These are phyloP conservation scores for Dorcoceras hygrometricum DNA, from an alignment of 257 asterid genomes.

Conservation along the genomic window DNA sequence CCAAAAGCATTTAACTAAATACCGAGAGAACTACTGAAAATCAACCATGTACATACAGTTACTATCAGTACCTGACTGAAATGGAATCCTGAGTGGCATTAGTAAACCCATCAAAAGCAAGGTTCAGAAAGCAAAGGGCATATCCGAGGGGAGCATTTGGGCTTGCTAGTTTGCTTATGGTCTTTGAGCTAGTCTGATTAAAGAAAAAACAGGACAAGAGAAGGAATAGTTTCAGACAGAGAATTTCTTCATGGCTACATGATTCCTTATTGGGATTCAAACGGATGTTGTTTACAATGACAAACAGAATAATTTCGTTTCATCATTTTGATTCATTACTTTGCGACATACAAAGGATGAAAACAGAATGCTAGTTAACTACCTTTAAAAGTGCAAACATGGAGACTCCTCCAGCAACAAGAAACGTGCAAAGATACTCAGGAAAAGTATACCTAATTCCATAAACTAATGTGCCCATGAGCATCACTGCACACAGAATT, in stretches of 20 bases:
- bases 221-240: conserved; percentile 17
- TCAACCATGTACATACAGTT: no score
- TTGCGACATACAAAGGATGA: background rate
- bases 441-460: conserved; percentile 83
- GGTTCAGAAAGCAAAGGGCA: conserved; percentile 82
- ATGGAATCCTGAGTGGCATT: conserved; percentile 97
- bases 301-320: no score
- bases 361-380: conserved; percentile 6
- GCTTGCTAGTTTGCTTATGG: conserved; percentile 81
- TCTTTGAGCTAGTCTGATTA: conserved; percentile 91
- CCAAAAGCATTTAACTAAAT: no score
- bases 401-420: conserved; percentile 98
- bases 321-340: background rate
- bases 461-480: conserved; percentile 90
- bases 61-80: conserved; percentile 52
- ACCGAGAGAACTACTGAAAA: no score
- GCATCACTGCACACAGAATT: conserved; percentile 68
- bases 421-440: conserved; percentile 81
- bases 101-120: conserved; percentile 97
- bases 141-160: conserved; percentile 97
- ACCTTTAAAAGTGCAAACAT: conserved; percentile 90
- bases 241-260: no score
- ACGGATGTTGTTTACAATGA: no score
- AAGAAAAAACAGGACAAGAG: conserved; percentile 8
- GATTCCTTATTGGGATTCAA: no score